A percentile compares a stretch with the other conserved stretches of the same genome.
These are phyloP conservation scores for Cladosporium sphaerospermum DNA, from an alignment of 2,329 filamentous ascomycete genomes.

Conservation along the genomic window DNA sequence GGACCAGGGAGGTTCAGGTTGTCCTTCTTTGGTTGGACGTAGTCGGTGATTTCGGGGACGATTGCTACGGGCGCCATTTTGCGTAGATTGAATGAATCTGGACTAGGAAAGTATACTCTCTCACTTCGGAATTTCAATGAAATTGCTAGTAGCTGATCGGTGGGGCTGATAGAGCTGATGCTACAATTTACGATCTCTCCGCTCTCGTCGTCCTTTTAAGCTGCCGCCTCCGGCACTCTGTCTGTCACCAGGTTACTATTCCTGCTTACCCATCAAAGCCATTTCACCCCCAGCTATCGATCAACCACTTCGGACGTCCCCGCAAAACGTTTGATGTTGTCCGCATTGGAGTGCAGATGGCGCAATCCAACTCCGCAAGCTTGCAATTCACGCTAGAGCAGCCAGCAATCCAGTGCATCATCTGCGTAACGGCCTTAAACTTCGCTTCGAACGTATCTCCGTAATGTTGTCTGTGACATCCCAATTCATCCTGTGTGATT, in stretches of 20 bases:
- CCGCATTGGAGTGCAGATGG: conserved; percentile 21
- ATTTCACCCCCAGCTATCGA: neutral
- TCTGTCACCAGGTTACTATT: neutral
- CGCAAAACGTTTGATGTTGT: conserved; percentile 11
- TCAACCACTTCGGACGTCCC: neutral
- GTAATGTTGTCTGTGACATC: no score
- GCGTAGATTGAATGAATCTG: neutral
- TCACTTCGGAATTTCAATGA: no score
- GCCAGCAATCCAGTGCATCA: neutral
- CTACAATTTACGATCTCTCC: no score
- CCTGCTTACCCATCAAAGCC: conserved; percentile 1
- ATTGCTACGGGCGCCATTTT: conserved; percentile 21
- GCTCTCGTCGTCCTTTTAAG: no score
- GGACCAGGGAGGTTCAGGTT: conserved; percentile 55
- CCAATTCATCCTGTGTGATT: no score
- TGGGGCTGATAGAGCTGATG: no score
- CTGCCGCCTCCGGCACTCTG: neutral
- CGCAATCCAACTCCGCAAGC: conserved; percentile 21
- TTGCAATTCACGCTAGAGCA: conserved; percentile 19
- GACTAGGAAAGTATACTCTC: no score
- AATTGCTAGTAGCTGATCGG: no score
- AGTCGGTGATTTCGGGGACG: conserved; percentile 50
- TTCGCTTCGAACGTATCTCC: no score
- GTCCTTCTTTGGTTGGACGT: conserved; percentile 57
- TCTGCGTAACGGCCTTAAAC: no score